phyloP scores from a whole-genome alignment of 2,329 filamentous ascomycete species.

The Arachnopeziza araneosa region DNA sequence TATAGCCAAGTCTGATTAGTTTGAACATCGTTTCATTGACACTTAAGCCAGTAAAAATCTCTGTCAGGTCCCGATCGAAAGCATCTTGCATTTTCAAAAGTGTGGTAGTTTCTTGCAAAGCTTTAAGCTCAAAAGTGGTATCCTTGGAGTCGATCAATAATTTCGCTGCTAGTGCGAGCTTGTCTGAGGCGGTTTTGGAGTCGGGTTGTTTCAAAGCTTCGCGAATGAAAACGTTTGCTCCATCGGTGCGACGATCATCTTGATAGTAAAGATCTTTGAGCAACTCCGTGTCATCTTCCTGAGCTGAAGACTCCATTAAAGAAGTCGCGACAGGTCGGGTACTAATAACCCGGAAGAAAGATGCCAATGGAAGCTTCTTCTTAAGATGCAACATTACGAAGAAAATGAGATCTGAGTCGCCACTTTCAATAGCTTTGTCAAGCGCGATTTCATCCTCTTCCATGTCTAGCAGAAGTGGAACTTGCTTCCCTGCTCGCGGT shows the following conservation, averaged over 20 bases:
- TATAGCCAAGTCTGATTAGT: constrained; percentile 74
- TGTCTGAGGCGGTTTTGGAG: constrained; percentile 68
- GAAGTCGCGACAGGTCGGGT: constrained; percentile 79
- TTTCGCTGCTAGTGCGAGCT: constrained; percentile 80
- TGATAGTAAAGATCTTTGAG: constrained; percentile 97
- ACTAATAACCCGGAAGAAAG: constrained; percentile 90
- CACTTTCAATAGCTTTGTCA: constrained; percentile 93
- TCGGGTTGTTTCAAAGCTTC: constrained; percentile 75
- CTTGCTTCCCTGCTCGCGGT: constrained; percentile 89
- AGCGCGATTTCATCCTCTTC: constrained; percentile 92
- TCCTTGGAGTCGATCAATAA: constrained; percentile 82
- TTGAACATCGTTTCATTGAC: constrained; percentile 92
- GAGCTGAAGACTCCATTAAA: constrained; percentile 79
- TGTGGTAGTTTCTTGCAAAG: constrained; percentile 73
- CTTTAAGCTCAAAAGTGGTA: constrained; percentile 63
- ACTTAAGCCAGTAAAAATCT: constrained; percentile 73
- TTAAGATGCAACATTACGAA: constrained; percentile 83
- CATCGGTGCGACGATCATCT: constrained; percentile 84
- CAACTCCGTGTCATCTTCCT: constrained; percentile 68
- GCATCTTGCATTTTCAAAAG: constrained; percentile 81
- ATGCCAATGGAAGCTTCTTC: constrained; percentile 82
- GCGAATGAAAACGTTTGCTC: constrained; percentile 77
- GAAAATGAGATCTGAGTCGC: constrained; percentile 88
- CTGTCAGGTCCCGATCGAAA: constrained; percentile 76
- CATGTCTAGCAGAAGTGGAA: constrained; percentile 88